Evolutionary conservation across 1,284 basidiomycete genomes (phyloP).

Genomic region (Moesziomyces sp.): DNA sequence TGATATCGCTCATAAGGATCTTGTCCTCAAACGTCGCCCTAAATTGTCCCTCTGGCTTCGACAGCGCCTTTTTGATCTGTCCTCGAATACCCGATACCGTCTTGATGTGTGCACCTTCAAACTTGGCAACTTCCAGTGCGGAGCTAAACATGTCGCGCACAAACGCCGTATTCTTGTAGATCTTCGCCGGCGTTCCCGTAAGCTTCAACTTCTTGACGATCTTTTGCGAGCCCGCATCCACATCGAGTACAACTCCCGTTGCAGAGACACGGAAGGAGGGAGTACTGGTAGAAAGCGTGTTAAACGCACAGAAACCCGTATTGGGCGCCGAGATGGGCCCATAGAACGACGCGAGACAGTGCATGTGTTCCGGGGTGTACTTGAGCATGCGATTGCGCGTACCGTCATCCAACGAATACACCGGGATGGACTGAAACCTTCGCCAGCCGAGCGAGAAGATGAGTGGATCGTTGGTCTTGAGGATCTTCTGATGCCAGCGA

Average conservation of each 20-base stretch:
- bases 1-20: conserved; percentile 92
- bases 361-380: conserved; percentile 99
- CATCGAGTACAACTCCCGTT: conserved; percentile 92
- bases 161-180: conserved; percentile 99
- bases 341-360: conserved; percentile 92
- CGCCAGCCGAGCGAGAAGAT: conserved; percentile 96
- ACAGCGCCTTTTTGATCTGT: conserved; percentile 93
- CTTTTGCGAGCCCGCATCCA: conserved; percentile 78
- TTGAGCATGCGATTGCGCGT: conserved; percentile 95
- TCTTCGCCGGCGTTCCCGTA: conserved; percentile 92
- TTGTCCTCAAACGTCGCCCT: conserved; percentile 99
- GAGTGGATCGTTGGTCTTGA: conserved; percentile 97
- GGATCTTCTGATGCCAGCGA: conserved; percentile 88
- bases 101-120: conserved; percentile 93
- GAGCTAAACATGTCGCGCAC: conserved; percentile 96
- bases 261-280: conserved; percentile 89
- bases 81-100: conserved; percentile 96
- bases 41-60: conserved; percentile 93
- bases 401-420: conserved; percentile 91
- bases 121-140: conserved; percentile 94
- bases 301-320: conserved; percentile 95
- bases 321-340: conserved; percentile 71
- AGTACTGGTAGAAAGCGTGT: conserved; percentile 77
- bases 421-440: conserved; percentile 91
- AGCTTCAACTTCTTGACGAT: conserved; percentile 99